Percentiles rank a stretch among this genome's conserved stretches.
Conservation (phyloP, 2,329 filamentous ascomycete genomes). For the Aspergillus ochraceus region DNA sequence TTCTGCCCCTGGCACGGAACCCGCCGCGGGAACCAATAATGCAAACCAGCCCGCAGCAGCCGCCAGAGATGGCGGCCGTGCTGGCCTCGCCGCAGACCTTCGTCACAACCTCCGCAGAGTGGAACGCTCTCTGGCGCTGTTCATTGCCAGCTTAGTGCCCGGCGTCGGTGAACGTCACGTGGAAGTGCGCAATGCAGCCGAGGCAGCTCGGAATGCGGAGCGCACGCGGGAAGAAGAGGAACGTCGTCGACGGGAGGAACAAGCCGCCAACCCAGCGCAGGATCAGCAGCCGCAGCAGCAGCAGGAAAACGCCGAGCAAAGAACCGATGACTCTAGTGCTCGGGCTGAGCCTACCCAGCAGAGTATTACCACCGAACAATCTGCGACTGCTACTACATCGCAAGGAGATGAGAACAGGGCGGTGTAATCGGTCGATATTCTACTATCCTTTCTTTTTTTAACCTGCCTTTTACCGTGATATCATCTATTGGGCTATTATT, state of each 20-base stretch:
- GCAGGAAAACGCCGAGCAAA: slow-evolving; percentile 1
- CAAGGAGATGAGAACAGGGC: slow-evolving; percentile 6
- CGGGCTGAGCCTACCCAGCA: slow-evolving; percentile 5
- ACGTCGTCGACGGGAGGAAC: slow-evolving; percentile 21
- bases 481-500: background rate
- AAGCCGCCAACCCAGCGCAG: slow-evolving; percentile 14
- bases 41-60: slow-evolving; percentile 7
- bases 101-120: slow-evolving; percentile 42
- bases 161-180: slow-evolving; percentile 64
- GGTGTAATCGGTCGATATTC: background rate
- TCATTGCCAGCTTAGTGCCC: slow-evolving; percentile 62
- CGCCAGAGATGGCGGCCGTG: slow-evolving; percentile 4
- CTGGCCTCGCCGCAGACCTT: slow-evolving; percentile 12
- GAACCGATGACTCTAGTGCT: background rate
- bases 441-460: background rate
- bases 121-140: slow-evolving; percentile 61
- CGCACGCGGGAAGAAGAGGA: slow-evolving; percentile 29
- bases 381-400: slow-evolving; percentile 14
- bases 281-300: slow-evolving; percentile 12
- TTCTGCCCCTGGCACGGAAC: slow-evolving; percentile 18
- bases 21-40: slow-evolving; percentile 2
- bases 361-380: background rate
- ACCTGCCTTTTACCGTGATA: background rate
- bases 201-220: slow-evolving; percentile 37
- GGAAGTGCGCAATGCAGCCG: slow-evolving; percentile 54